Evolutionary conservation across 805 yeast species (phyloP), one percentile per base, ranked within the genome.

Genomic region (Saccharomycopsis sp.): DNA sequence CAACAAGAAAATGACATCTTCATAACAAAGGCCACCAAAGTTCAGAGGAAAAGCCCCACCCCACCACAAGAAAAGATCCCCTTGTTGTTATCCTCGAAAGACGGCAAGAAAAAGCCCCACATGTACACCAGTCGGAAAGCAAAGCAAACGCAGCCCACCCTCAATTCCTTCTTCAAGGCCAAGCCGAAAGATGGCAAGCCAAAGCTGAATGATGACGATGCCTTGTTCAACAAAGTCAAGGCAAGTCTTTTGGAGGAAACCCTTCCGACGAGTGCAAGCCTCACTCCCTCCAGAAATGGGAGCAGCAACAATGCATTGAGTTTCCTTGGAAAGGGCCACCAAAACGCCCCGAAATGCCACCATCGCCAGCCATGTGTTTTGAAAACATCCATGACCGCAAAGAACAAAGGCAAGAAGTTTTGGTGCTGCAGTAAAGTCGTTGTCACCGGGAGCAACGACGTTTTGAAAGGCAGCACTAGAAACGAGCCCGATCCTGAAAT

Each of bases 351-450:
- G 0, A 12, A 39, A 4, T 75, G 80, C 52, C 59, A 62, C 23
- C 80, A 75, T 50, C 55, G 62, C 4, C 65, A 67, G 36, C 60
- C 62, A n/a, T 65, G 76, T 25, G 55, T 64, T 3, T 48, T 74
- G 34, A 60, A 68, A 46, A 65, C 73, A 0, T 71, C 75, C 0
- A 63, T 55, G 48, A 67, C 69, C 1, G 40, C 53, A 3, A 54
- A 58, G 19, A 69, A 69, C 43, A 65, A 60, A 29, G 79, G 79
- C 0, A 62, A 59, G 39, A 69, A 66, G 47, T 75, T 75, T 48
- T 75, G 79, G 79, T 62, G 70, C 17, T 75, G 80, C 52, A 2
- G 50, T 55, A 48, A 65, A 65, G 16, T 49, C 47, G 19, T 45
- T 50, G 4, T 37, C 5, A 20, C 29, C 20, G 34, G 12, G n/a